Base-by-base conservation (phyloP, 1,284 basidiomycete species). In the Acaromyces ingoldii region DNA sequence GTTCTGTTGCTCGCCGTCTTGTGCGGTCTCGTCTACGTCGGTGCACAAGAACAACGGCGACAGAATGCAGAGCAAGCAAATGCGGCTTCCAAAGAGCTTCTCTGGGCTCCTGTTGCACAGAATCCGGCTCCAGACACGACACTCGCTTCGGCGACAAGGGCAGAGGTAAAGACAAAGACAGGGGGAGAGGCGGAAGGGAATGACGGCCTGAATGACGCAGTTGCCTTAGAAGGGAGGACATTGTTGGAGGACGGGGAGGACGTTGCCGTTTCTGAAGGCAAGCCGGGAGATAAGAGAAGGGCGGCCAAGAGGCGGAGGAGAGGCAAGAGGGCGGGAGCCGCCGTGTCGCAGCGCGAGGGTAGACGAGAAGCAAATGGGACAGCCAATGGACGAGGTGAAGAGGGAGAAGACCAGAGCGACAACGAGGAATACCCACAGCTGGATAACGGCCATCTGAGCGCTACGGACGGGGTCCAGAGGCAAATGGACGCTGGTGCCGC, bases 51-150 rank as follows among this genome's bases (percentile, higher is more conserved):
- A 46, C 62, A 64, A 42, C 53, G 53, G 39, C 43, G 50, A 7
- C 49, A 49, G 11, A 45, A 50, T 7, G 58, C 63, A 25, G 49
- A 50, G 19, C 53, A 58, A 19, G 62, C 62, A 13, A 55, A 57
- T 5, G 49, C 49, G 33, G 65, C 67, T 31, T 64, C 64, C n/a
- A 60, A 65, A 51, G 56, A 61, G 17, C 63, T 69, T n/a, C 50
- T 62, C 17, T 67, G 60, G 60, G 58, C 60, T 10, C 62, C 62
- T n/a, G n/a, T n/a, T n/a, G n/a, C n/a, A n/a, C n/a, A n/a, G n/a
- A n/a, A n/a, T n/a, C n/a, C n/a, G n/a, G n/a, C n/a, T n/a, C n/a
- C n/a, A n/a, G n/a, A n/a, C n/a, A n/a, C n/a, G n/a, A n/a, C n/a
- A n/a, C n/a, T n/a, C n/a, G n/a, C n/a, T n/a, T n/a, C n/a, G n/a